phyloP scores from a whole-genome alignment of 345 rosid genomes.

The Melastoma malabathricum region DNA sequence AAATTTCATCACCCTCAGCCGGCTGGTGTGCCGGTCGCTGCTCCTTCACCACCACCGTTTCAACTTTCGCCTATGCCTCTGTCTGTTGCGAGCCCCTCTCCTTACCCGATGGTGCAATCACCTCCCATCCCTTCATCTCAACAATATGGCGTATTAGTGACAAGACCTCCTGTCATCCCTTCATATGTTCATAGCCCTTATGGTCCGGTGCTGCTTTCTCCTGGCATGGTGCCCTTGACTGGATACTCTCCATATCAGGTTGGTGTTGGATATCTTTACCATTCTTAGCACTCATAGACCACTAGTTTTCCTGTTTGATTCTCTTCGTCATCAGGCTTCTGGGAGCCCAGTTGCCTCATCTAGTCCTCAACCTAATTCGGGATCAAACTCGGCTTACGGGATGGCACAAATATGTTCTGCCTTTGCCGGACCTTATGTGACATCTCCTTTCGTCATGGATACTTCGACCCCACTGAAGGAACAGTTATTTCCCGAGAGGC shows the following conservation, averaged over 20 bases:
- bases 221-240: constrained; percentile 52
- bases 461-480: constrained; percentile 54
- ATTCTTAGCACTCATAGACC: background rate
- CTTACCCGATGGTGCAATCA: constrained; percentile 51
- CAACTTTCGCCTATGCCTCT: constrained; percentile 36
- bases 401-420: constrained; percentile 45
- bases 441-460: constrained; percentile 28
- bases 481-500: constrained; percentile 63
- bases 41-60: constrained; percentile 27
- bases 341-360: constrained; percentile 45
- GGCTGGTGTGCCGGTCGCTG: constrained; percentile 30
- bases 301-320: background rate
- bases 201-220: constrained; percentile 61
- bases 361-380: constrained; percentile 38
- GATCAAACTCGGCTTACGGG: constrained; percentile 51
- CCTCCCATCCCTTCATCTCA: constrained; percentile 47
- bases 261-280: constrained; percentile 11
- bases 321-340: constrained; percentile 27
- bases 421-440: constrained; percentile 44
- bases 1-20: constrained; percentile 84
- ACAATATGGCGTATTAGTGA: constrained; percentile 56
- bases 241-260: constrained; percentile 77
- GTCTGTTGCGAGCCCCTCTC: constrained; percentile 21
- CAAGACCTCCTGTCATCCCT: constrained; percentile 64
- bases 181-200: constrained; percentile 60